Percentiles rank a stretch among this genome's conserved stretches.
These are phyloP conservation scores for Sporothrix curviconia DNA, from an alignment of 2,329 filamentous ascomycete genomes.

Conservation along the genomic window DNA sequence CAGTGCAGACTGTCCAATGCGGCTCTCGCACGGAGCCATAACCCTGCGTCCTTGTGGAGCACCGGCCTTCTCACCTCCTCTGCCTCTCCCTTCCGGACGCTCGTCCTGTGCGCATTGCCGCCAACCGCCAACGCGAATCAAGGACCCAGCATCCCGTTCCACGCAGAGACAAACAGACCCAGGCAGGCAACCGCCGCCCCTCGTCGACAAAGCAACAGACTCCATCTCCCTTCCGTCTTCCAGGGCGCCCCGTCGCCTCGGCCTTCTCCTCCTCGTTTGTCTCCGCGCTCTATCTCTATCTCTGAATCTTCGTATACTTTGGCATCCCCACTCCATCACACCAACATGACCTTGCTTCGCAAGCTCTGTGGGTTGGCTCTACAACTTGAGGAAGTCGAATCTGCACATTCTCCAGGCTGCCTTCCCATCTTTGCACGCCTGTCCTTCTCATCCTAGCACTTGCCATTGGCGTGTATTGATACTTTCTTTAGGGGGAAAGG, in stretches of 20 bases:
- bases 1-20: neutral
- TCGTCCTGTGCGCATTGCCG: too few relatives aligned
- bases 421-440: too few relatives aligned
- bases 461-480: too few relatives aligned
- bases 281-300: too few relatives aligned
- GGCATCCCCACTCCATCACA: neutral
- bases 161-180: conserved; percentile 1
- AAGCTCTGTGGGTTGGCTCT: too few relatives aligned
- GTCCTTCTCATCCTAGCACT: too few relatives aligned
- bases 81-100: neutral
- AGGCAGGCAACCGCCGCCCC: neutral
- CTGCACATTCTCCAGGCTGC: too few relatives aligned
- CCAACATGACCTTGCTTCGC: neutral
- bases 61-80: neutral
- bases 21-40: neutral
- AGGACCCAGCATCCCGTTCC: conserved; percentile 5
- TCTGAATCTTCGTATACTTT: conserved; percentile 7
- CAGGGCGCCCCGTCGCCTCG: neutral
- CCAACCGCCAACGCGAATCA: conserved; percentile 7
- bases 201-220: neutral
- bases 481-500: too few relatives aligned
- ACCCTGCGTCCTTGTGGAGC: neutral
- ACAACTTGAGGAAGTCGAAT: too few relatives aligned
- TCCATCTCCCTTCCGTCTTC: conserved; percentile 7
- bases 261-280: neutral